Evolutionary conservation across 495 filamentous ascomycete species (phyloP).

Genomic region (Xylaria castorea): DNA sequence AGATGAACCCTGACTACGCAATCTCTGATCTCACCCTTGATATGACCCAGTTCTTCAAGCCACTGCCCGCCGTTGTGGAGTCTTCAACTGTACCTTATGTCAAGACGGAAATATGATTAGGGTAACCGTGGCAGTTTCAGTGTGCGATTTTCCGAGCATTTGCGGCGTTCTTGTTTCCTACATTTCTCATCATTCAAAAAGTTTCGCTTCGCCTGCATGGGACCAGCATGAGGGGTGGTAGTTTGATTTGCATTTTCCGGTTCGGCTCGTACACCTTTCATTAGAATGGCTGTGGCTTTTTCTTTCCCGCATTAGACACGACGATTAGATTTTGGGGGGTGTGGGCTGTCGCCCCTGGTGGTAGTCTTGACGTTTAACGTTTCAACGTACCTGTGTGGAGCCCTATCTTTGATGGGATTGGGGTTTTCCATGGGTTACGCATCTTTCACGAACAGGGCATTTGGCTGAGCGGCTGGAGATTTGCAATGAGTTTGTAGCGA

Average conservation of each 20-base stretch:
- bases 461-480: slow-evolving; percentile 24
- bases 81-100: slow-evolving; percentile 42
- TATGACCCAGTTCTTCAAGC: slow-evolving; percentile 70
- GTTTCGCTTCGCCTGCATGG: slow-evolving; percentile 50
- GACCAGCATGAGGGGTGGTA: slow-evolving; percentile 43
- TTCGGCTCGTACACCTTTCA: slow-evolving; percentile 46
- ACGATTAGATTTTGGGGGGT: slow-evolving; percentile 43
- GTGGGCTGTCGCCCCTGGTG: slow-evolving; percentile 32
- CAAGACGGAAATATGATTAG: slow-evolving; percentile 41
- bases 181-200: slow-evolving; percentile 36
- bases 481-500: slow-evolving; percentile 35
- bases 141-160: slow-evolving; percentile 25
- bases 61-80: slow-evolving; percentile 46
- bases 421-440: slow-evolving; percentile 36
- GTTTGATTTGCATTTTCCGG: slow-evolving; percentile 53
- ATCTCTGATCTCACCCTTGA: slow-evolving; percentile 66
- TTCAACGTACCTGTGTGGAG: slow-evolving; percentile 29
- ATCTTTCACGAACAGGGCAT: slow-evolving; percentile 41
- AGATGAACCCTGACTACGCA: slow-evolving; percentile 66
- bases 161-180: slow-evolving; percentile 29
- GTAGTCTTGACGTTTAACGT: slow-evolving; percentile 44
- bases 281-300: slow-evolving; percentile 50
- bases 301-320: slow-evolving; percentile 43
- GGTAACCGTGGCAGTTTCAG: slow-evolving; percentile 17
- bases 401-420: slow-evolving; percentile 33